phyloP scores from a whole-genome alignment of 2,329 filamentous ascomycete genomes.

The Diaporthe sp. region DNA sequence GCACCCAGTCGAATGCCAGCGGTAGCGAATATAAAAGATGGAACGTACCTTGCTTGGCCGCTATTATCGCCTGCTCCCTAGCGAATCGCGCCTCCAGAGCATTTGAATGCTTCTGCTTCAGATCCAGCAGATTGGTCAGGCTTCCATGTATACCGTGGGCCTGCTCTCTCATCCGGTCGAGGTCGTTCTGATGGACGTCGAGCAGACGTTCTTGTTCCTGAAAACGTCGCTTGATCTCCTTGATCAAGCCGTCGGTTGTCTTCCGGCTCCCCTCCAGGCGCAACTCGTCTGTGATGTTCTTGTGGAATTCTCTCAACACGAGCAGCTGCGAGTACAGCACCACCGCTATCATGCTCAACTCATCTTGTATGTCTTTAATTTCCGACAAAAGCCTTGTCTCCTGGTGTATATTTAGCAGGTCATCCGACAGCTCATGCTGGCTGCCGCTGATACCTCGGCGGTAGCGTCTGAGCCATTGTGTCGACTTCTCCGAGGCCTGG shows the following conservation, averaged over 20 bases:
- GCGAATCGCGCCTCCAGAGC: conserved; percentile 74
- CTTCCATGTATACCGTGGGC: conserved; percentile 69
- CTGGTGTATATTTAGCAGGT: conserved; percentile 68
- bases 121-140: conserved; percentile 72
- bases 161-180: conserved; percentile 73
- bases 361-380: conserved; percentile 76
- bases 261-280: conserved; percentile 41
- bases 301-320: conserved; percentile 61
- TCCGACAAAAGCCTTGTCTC: conserved; percentile 73
- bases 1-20: background rate
- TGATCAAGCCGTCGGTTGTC: conserved; percentile 36
- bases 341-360: conserved; percentile 72
- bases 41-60: conserved; percentile 58
- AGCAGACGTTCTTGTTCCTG: conserved; percentile 69
- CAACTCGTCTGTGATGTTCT: conserved; percentile 53
- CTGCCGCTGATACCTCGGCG: conserved; percentile 30
- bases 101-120: conserved; percentile 79
- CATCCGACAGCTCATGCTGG: conserved; percentile 61
- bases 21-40: background rate
- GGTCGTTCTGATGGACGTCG: conserved; percentile 68
- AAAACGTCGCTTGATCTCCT: conserved; percentile 61
- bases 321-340: conserved; percentile 63
- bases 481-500: conserved; percentile 67
- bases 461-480: conserved; percentile 64
- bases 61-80: conserved; percentile 71